Conservation (phyloP, 441 rosid genomes). For the Pelargonium australe region DNA sequence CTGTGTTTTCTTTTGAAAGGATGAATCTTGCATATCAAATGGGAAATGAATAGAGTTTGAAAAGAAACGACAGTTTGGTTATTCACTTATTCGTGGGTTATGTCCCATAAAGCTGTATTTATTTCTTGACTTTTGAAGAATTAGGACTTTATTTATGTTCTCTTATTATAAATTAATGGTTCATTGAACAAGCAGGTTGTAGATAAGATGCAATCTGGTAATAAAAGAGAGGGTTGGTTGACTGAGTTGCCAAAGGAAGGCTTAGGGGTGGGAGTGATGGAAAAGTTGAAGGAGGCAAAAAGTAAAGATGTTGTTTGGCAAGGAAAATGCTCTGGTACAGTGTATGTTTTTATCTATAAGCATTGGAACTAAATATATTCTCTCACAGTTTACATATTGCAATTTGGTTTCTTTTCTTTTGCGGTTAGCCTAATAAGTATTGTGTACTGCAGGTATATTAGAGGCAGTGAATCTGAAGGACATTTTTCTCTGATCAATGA, state of each 20-base stretch:
- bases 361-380: conserved; percentile 13
- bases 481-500: conserved; percentile 89
- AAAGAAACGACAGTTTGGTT: not conserved
- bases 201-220: conserved; percentile 80
- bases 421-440: conserved; percentile 17
- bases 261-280: conserved; percentile 53
- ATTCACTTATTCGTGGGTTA: not conserved
- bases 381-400: not conserved
- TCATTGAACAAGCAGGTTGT: conserved; percentile 54
- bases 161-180: not conserved
- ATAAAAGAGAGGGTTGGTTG: conserved; percentile 53
- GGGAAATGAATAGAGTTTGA: not conserved
- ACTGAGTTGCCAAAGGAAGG: conserved; percentile 62
- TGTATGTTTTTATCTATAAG: conserved; percentile 48
- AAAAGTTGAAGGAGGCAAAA: conserved; percentile 68
- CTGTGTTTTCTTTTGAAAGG: too few relatives aligned
- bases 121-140: not conserved
- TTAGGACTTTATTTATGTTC: not conserved
- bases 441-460: conserved; percentile 62
- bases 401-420: conserved; percentile 9
- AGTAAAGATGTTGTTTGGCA: conserved; percentile 72
- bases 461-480: conserved; percentile 85
- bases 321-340: conserved; percentile 99
- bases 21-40: not conserved
- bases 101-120: not conserved